Percentiles rank a stretch among this genome's conserved stretches.
Evolutionary conservation across 495 filamentous ascomycete species (phyloP).

Genomic region (Darksidea phi): DNA sequence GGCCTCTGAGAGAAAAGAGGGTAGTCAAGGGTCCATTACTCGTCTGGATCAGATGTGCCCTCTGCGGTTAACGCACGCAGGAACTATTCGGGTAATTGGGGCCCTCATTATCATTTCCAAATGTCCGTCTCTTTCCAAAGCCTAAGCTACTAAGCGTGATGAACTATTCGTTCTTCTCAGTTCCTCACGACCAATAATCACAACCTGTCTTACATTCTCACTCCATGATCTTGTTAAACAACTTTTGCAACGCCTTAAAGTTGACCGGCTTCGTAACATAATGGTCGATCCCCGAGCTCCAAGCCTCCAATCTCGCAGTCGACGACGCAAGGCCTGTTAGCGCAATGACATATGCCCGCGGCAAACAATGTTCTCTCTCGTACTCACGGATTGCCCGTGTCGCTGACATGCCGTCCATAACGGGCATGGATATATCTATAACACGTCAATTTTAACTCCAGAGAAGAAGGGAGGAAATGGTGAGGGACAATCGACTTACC

Average conservation of each 20-base stretch:
- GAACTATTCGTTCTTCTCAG: no score
- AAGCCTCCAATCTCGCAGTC: slow-evolving; percentile 28
- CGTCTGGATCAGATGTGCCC: no score
- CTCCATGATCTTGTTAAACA: neutral
- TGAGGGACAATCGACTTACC: slow-evolving; percentile 2
- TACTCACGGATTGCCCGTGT: slow-evolving; percentile 27
- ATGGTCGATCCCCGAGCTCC: slow-evolving; percentile 25
- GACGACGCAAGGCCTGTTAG: slow-evolving; percentile 25
- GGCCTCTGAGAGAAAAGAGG: no score
- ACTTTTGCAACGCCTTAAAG: slow-evolving; percentile 19
- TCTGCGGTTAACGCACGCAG: no score
- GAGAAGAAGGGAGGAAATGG: neutral
- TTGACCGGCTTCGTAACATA: slow-evolving; percentile 32
- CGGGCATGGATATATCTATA: slow-evolving; percentile 37
- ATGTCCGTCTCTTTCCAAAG: no score
- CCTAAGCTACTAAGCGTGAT: no score
- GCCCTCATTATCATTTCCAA: no score
- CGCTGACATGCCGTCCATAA: slow-evolving; percentile 35
- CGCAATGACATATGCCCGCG: slow-evolving; percentile 20
- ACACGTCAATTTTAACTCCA: no score
- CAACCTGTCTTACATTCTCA: no score
- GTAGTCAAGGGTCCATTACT: no score
- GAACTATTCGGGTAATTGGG: no score
- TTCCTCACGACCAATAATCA: no score
- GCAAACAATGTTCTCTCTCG: slow-evolving; percentile 15